Evolutionary conservation across 495 filamentous ascomycete genomes (phyloP).

Genomic region (Penicillium lagena): DNA sequence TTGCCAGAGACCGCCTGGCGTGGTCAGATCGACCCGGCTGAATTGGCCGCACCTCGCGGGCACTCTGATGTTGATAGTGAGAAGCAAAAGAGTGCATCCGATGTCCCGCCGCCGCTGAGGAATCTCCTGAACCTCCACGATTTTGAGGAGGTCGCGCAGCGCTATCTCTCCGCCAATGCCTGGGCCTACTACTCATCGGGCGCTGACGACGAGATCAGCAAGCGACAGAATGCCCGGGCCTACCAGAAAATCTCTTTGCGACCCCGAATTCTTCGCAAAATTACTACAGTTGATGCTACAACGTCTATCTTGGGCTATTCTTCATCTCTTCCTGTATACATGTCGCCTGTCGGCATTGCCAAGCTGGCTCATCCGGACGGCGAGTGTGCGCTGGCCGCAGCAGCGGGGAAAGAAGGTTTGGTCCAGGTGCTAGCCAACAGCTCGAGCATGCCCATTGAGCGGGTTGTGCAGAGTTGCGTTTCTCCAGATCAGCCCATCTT

Average conservation of each 20-base stretch:
- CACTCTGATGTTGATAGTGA: not conserved
- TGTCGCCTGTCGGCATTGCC: slow-evolving; percentile 71
- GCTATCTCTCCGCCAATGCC: slow-evolving; percentile 53
- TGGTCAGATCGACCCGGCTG: slow-evolving; percentile 15
- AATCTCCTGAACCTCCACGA: slow-evolving; percentile 60
- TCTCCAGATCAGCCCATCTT: slow-evolving; percentile 65
- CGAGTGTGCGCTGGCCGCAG: slow-evolving; percentile 66
- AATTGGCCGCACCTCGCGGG: not conserved
- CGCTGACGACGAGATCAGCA: slow-evolving; percentile 83
- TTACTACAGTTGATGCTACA: slow-evolving; percentile 60
- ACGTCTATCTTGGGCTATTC: slow-evolving; percentile 73
- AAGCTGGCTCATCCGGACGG: slow-evolving; percentile 78
- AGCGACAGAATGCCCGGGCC: slow-evolving; percentile 72
- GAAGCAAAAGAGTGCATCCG: not conserved
- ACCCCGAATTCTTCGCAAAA: slow-evolving; percentile 66
- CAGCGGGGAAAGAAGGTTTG: slow-evolving; percentile 58
- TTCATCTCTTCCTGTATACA: slow-evolving; percentile 66
- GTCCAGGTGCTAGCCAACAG: slow-evolving; percentile 23
- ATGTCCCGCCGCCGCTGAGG: slow-evolving; percentile 41
- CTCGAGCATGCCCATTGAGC: slow-evolving; percentile 54
- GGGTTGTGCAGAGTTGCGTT: slow-evolving; percentile 54
- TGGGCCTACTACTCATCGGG: slow-evolving; percentile 86
- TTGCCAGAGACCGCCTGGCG: slow-evolving; percentile 13
- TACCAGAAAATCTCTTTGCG: slow-evolving; percentile 79
- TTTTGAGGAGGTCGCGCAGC: slow-evolving; percentile 53